These are phyloP conservation scores for Tolypocladium cylindrosporum DNA, from an alignment of 2,329 filamentous ascomycete genomes.

Conservation along the genomic window DNA sequence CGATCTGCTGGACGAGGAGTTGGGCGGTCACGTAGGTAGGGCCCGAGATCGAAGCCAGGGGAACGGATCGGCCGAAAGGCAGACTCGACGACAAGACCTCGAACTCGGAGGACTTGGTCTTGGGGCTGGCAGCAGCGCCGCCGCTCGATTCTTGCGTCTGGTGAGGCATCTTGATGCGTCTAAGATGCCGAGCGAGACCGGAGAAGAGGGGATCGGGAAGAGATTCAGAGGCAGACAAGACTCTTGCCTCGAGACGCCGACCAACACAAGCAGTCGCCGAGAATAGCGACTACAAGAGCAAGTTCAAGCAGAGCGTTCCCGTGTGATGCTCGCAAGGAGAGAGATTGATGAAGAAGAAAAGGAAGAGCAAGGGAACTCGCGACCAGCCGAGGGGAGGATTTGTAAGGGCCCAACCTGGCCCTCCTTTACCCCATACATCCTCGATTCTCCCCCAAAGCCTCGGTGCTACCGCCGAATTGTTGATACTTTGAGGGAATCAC, in stretches of 20 bases:
- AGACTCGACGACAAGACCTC: constrained; percentile 39
- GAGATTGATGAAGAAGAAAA: constrained; percentile 5
- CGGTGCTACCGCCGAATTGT: constrained; percentile 16
- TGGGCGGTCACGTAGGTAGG: constrained; percentile 91
- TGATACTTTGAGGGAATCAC: constrained; percentile 27
- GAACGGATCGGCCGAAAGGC: constrained; percentile 45
- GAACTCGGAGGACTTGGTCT: constrained; percentile 19
- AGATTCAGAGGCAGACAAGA: background rate
- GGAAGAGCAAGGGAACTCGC: constrained; percentile 1
- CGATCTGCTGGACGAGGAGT: constrained; percentile 88
- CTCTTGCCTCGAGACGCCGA: background rate
- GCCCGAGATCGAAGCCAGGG: constrained; percentile 58
- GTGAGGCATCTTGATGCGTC: constrained; percentile 17
- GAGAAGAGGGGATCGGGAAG: background rate
- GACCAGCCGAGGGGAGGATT: constrained; percentile 7
- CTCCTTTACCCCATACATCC: background rate
- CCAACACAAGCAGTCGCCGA: background rate
- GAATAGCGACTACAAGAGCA: constrained; percentile 1
- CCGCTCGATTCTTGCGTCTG: constrained; percentile 27
- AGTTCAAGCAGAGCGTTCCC: background rate
- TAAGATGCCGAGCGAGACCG: background rate
- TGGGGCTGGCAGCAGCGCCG: constrained; percentile 15
- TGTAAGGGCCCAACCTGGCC: constrained; percentile 11
- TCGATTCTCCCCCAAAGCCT: background rate
- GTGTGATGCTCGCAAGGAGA: background rate